phyloP scores from a whole-genome alignment of 805 yeast species.

The Ascoidea rubescens region DNA sequence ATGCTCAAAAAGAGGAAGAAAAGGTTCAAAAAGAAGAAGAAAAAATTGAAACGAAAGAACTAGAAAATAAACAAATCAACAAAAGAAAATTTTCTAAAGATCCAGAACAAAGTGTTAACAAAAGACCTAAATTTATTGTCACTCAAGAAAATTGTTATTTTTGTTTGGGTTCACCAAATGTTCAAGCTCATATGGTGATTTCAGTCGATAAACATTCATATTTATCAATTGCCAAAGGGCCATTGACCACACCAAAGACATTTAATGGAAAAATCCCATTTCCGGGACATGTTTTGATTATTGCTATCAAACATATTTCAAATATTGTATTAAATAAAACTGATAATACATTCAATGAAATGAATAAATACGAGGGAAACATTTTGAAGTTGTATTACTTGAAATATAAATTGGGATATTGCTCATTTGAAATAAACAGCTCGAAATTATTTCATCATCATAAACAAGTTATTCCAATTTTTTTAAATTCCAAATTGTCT shows the following conservation, averaged over 20 bases:
- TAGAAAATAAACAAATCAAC: no score
- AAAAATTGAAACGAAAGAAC: no score
- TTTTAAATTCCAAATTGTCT: conserved; percentile 24
- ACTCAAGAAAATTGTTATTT: conserved; percentile 61
- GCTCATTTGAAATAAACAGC: conserved; percentile 60
- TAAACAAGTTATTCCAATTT: conserved; percentile 61
- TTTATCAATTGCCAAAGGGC: conserved; percentile 77
- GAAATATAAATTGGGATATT: conserved; percentile 31
- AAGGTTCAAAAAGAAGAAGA: background rate
- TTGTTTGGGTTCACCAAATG: conserved; percentile 66
- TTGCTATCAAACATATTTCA: conserved; percentile 67
- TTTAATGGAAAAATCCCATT: conserved; percentile 29
- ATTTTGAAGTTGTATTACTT: conserved; percentile 33
- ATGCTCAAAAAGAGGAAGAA: background rate
- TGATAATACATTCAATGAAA: conserved; percentile 29
- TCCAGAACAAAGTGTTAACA: background rate
- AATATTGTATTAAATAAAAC: conserved; percentile 16
- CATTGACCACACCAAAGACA: conserved; percentile 39
- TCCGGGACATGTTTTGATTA: conserved; percentile 71
- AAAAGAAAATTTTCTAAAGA: background rate
- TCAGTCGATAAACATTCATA: conserved; percentile 58
- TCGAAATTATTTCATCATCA: conserved; percentile 59
- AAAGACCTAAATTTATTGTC: conserved; percentile 17
- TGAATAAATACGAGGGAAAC: conserved; percentile 29
- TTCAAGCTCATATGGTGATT: conserved; percentile 69